A percentile compares a stretch with the other conserved stretches of the same genome.
These are phyloP conservation scores for Eremothecium sinecaudum DNA, from an alignment of 1,139 yeast genomes.

Conservation along the genomic window DNA sequence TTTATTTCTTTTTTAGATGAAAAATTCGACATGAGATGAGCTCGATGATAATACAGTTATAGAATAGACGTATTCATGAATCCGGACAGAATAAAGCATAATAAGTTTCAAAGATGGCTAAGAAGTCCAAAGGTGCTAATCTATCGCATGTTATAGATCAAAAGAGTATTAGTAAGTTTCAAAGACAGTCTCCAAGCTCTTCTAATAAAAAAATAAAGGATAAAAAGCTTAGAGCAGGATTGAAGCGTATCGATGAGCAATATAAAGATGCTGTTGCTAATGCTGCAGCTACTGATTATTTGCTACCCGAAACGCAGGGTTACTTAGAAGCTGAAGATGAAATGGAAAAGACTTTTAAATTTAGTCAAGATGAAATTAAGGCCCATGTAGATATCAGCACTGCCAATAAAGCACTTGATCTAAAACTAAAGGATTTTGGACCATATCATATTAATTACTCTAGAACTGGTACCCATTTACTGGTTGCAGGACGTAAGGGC, in stretches of 20 bases:
- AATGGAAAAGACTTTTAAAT: conserved; percentile 84
- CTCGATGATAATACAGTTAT: too few relatives aligned
- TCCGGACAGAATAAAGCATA: too few relatives aligned
- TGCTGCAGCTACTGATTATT: conserved; percentile 79
- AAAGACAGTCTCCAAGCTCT: conserved; percentile 21
- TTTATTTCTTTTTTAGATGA: neutral
- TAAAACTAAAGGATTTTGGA: conserved; percentile 69
- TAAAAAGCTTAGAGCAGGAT: conserved; percentile 52
- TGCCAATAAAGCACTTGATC: conserved; percentile 62
- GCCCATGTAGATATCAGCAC: conserved; percentile 74
- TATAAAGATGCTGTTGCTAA: conserved; percentile 69
- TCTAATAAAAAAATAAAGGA: conserved; percentile 36
- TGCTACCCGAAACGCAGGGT: conserved; percentile 78
- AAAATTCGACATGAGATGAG: conserved; percentile 1
- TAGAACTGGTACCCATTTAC: conserved; percentile 75
- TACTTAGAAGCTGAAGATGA: conserved; percentile 80
- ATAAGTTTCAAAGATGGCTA: conserved; percentile 3
- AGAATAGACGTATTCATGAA: too few relatives aligned
- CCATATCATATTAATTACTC: conserved; percentile 79
- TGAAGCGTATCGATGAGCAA: conserved; percentile 60
- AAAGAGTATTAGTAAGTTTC: conserved; percentile 24
- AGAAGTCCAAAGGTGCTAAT: conserved; percentile 1
- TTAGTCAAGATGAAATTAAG: conserved; percentile 69
- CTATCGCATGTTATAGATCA: conserved; percentile 11
- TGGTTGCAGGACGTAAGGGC: conserved; percentile 84